Evolutionary conservation across 2,329 filamentous ascomycete genomes (phyloP).

Genomic region (Hypoxylon rubiginosum): DNA sequence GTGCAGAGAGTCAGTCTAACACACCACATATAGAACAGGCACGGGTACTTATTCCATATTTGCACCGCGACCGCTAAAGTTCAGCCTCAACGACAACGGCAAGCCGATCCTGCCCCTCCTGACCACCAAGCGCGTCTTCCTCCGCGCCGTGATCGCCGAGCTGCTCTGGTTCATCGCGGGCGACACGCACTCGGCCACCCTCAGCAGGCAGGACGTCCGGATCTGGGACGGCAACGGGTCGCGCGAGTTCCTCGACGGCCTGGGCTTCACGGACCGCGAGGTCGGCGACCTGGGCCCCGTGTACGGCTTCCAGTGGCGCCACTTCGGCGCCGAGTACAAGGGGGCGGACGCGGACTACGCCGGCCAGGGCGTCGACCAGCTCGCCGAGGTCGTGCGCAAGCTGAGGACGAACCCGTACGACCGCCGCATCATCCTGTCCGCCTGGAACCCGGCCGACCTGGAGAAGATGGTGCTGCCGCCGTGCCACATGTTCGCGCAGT

Average conservation of each 20-base stretch:
- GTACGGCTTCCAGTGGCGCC: conserved; percentile 98
- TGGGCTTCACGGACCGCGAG: conserved; percentile 84
- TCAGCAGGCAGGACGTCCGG: conserved; percentile 86
- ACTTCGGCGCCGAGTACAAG: conserved; percentile 93
- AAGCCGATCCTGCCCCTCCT: conserved; percentile 86
- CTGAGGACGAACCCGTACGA: conserved; percentile 88
- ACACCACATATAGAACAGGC: conserved; percentile 74
- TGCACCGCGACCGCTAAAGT: conserved; percentile 87
- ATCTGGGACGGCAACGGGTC: conserved; percentile 99
- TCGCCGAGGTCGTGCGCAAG: conserved; percentile 91
- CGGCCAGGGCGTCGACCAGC: conserved; percentile 91
- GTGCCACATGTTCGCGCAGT: conserved; percentile 88
- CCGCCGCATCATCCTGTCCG: conserved; percentile 87
- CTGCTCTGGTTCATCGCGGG: conserved; percentile 96
- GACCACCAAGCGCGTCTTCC: conserved; percentile 97
- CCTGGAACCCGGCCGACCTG: conserved; percentile 90
- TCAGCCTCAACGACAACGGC: conserved; percentile 77
- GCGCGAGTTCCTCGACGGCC: conserved; percentile 87
- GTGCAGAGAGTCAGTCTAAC: not conserved
- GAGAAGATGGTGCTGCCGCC: conserved; percentile 83
- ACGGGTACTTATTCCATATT: conserved; percentile 94
- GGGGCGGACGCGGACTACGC: conserved; percentile 85
- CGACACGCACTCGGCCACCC: conserved; percentile 81
- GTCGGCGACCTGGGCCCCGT: conserved; percentile 94
- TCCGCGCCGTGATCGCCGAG: conserved; percentile 89